Conservation (phyloP, 1,139 yeast genomes). For the Nakaseomyces glabratus region DNA sequence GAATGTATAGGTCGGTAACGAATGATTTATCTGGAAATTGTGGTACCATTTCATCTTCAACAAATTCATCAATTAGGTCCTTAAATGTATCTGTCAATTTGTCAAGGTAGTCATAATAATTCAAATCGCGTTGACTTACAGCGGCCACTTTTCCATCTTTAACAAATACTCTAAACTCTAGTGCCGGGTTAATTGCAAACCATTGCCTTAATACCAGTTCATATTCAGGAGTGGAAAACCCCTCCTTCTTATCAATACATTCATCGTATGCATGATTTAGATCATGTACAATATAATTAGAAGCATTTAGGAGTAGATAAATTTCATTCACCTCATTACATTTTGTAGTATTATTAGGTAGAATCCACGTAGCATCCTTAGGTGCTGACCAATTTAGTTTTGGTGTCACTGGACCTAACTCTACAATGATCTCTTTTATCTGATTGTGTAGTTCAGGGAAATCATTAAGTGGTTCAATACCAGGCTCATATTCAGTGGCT, state of each 20-base stretch:
- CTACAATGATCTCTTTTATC: slow-evolving; percentile 37
- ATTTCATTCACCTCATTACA: slow-evolving; percentile 67
- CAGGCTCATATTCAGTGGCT: slow-evolving; percentile 24
- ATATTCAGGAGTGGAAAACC: slow-evolving; percentile 26
- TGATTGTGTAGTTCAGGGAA: slow-evolving; percentile 53
- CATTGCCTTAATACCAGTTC: slow-evolving; percentile 76
- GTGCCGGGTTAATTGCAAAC: slow-evolving; percentile 71
- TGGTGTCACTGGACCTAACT: slow-evolving; percentile 63
- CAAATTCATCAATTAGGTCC: slow-evolving; percentile 46
- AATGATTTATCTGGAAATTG: slow-evolving; percentile 48
- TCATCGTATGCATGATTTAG: slow-evolving; percentile 59
- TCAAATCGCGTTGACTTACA: slow-evolving; percentile 76
- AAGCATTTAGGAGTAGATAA: slow-evolving; percentile 70
- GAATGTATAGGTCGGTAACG: slow-evolving; percentile 74
- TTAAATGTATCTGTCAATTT: slow-evolving; percentile 40
- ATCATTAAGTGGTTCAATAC: slow-evolving; percentile 37
- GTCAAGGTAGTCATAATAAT: slow-evolving; percentile 63
- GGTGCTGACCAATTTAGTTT: slow-evolving; percentile 97
- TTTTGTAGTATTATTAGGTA: slow-evolving; percentile 64
- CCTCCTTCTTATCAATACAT: slow-evolving; percentile 20
- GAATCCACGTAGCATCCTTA: slow-evolving; percentile 87
- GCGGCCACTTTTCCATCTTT: slow-evolving; percentile 55
- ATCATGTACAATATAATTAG: slow-evolving; percentile 83
- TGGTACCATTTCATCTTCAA: slow-evolving; percentile 40
- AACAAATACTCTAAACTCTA: slow-evolving; percentile 83